Evolutionary conservation across 2,329 filamentous ascomycete genomes (phyloP).

Genomic region (Colletotrichum magnum): DNA sequence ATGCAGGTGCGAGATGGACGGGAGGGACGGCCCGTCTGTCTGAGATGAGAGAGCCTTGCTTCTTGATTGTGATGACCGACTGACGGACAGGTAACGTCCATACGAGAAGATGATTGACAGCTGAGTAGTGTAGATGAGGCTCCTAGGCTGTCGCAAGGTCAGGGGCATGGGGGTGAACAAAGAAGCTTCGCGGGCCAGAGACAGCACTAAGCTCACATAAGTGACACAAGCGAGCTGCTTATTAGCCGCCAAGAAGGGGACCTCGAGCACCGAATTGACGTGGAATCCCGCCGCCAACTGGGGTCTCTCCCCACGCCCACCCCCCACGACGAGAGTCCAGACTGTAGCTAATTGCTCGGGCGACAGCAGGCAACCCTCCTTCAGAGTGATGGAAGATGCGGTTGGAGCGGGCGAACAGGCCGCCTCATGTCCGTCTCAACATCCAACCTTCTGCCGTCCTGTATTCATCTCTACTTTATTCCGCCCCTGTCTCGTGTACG

Average conservation of each 20-base stretch:
- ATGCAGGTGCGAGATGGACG: background rate
- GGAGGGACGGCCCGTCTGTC: background rate
- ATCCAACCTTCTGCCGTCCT: background rate
- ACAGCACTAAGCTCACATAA: background rate
- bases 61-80: no score
- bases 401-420: background rate
- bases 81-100: background rate
- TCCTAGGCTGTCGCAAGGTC: slow-evolving; percentile 6
- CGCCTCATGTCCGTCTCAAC: slow-evolving; percentile 24
- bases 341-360: no score
- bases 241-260: slow-evolving; percentile 7
- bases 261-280: slow-evolving; percentile 8
- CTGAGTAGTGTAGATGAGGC: background rate
- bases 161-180: slow-evolving; percentile 6
- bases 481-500: background rate
- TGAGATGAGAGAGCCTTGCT: background rate
- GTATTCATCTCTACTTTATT: slow-evolving; percentile 3
- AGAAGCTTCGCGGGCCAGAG: slow-evolving; percentile 9
- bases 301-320: slow-evolving; percentile 28
- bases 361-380: background rate
- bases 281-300: slow-evolving; percentile 3
- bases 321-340: no score
- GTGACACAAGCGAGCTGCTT: background rate
- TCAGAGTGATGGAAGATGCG: background rate
- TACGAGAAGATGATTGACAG: background rate